Base-by-base conservation (phyloP, 208 protist species). In the Acanthamoeba culbertsoni region DNA sequence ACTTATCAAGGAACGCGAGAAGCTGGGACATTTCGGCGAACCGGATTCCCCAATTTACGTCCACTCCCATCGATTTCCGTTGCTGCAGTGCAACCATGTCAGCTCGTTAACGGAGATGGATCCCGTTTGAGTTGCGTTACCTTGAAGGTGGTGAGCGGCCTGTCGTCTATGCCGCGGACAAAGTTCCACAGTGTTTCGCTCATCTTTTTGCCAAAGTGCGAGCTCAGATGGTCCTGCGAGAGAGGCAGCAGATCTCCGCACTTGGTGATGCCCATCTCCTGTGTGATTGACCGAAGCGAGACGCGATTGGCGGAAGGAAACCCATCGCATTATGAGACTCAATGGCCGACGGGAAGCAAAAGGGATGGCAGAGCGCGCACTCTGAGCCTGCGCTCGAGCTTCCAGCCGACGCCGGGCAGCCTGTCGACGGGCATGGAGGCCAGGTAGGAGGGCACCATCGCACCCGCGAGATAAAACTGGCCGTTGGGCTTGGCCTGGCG, bases 11-110 rank as follows among this genome's bases (percentile, higher is more conserved):
- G 59, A 96, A 96, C 63, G 59, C 37, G 20, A 73, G 37, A 33
- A 95, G 82, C 59, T 96, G 57, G 7, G 45, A 37, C 28, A 93
- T 20, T n/a, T 94, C 55, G 12, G 23, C 48, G 92, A 96, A 96
- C 23, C 95, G 95, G 18, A 96, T 68, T 40, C 94, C 95, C 94
- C 94, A 96, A 37, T 46, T 94, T 42, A 96, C 91, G 20, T 95
- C 92, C 0, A 73, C 86, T 28, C 73, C 45, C 2, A 96, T 63
- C 5, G 65, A 86, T 75, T 96, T 94, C 18, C 92, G 75, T 51
- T 77, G n/a, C 92, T 94, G 79, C 7, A 55, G n/a, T 3, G 48
- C 45, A 75, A 89, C 4, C 55, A 59, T 14, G 35, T 35, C 18
- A 73, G 18, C 10, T 16, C 8, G 1, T 43, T 42, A 18, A 42